Evolutionary conservation across 1,284 basidiomycete genomes (phyloP), one percentile per base, ranked within the genome.

Genomic region (Austroboletus sp.): DNA sequence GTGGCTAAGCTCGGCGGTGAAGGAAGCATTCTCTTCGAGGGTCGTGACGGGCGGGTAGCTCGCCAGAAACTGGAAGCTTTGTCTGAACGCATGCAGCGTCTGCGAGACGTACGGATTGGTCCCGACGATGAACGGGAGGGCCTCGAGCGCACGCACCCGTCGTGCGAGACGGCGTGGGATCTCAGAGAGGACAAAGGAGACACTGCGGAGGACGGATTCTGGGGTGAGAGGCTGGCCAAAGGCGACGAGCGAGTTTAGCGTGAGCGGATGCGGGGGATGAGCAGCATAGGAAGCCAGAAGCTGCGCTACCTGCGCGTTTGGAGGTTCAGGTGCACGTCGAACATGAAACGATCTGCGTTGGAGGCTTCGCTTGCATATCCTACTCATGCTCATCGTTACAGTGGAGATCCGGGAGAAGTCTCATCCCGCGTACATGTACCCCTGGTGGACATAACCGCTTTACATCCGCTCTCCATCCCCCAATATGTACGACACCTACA

Each of bases 61-160:
- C 17, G 84, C 81, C 23, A 93, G 70, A 56, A 78, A 79, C 46
- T 77, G 70, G 61, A 94, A 92, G 57, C 84, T 85, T 27, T 79
- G 74, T 52, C 80, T 74, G 66, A 91, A 89, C 10, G 85, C 74
- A 46, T 83, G 71, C 45, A 92, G 74, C 6, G 82, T 83, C 46
- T 76, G 79, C 7, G 84, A 76, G 26, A 95, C 79, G 66, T 87
- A 90, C 4, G 91, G 91, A 61, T 95, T 94, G 49, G 86, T 89
- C 13, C 88, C 90, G 31, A 93, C 90, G 42, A 95, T 92, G 66
- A 85, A 89, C 1, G 86, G 86, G 13, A 89, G 72, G 2, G 72
- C 68, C 60, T 89, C 85, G 42, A 89, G 69, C 19, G 79, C 79
- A 31, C 76, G 75, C 29, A 85, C 81, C 16, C 86, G 79, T 52